A percentile compares a stretch with the other conserved stretches of the same genome.
Evolutionary conservation across 2,329 filamentous ascomycete genomes (phyloP).

Genomic region (Fusarium sp.): DNA sequence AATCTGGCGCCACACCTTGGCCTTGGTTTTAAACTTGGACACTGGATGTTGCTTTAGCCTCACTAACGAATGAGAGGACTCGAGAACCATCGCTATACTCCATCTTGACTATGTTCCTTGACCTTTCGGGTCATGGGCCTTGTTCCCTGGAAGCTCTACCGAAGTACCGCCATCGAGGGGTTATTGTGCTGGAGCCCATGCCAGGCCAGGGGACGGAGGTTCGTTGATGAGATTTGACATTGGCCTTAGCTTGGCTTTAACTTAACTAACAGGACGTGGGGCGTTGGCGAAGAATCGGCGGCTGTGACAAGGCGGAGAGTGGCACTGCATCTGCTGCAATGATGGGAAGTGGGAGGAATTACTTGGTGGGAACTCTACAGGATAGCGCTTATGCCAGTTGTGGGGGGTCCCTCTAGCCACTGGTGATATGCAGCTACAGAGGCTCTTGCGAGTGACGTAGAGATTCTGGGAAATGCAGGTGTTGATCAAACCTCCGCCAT

Average conservation of each 20-base stretch:
- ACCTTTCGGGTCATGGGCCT: background rate
- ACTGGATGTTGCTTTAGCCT: background rate
- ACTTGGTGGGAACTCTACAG: background rate
- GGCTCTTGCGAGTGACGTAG: conserved; percentile 5
- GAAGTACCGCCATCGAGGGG: conserved; percentile 24
- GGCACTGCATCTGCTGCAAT: background rate
- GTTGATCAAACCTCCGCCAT: conserved; percentile 9
- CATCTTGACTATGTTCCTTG: background rate
- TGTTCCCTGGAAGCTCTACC: conserved; percentile 14
- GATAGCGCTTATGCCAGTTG: background rate
- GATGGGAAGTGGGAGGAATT: background rate
- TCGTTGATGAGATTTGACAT: conserved; percentile 4
- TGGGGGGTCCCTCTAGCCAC: background rate
- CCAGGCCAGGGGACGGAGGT: background rate
- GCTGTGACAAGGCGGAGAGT: conserved; percentile 5
- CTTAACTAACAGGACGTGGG: background rate
- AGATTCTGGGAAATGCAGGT: conserved; percentile 4
- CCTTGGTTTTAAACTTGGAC: conserved; percentile 5
- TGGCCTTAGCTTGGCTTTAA: background rate
- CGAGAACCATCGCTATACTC: conserved; percentile 3
- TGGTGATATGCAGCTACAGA: conserved; percentile 15
- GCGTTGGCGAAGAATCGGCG: background rate
- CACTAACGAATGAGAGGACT: background rate
- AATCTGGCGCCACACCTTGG: conserved; percentile 28
- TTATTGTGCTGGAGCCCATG: background rate